Evolutionary conservation across 805 yeast genomes (phyloP), one percentile per base, ranked within the genome.

Genomic region (Cyberlindnera euphorbiae): DNA sequence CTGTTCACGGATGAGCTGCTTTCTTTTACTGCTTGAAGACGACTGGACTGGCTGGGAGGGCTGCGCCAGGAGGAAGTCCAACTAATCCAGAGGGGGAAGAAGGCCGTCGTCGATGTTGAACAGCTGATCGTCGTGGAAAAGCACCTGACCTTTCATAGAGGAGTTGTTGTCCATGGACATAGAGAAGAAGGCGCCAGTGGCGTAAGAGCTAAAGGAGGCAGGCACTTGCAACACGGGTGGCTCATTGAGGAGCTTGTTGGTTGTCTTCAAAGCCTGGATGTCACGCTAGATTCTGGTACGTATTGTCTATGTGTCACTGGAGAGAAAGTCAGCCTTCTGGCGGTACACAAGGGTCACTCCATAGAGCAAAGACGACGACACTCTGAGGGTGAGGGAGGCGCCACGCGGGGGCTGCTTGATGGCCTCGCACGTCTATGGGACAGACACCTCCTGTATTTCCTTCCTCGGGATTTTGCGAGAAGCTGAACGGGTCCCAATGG

Each of bases 271-370:
- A 3, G 36, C 31, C 21, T 36, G 31, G 8, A 53, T 17, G 13
- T 53, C 58, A 14, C 51, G 42, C 10, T 50, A 56, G 17, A 55
- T 26, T 16, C 51, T 45, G 4, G 56, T 44, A 23, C 54, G 46
- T 8, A 50, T 39, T 8, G 38, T 15, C 10, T 44, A 40, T 0
- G 52, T 38, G 34, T 55, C 59, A 22, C 33, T 49, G 44, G 62
- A 63, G 44, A 71, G 64, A 45, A 66, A 67, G 4, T 66, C 67
- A 0, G 71, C 64, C 49, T 78, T 73, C 18, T 70, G 68, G 38
- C 63, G 71, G 49, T 69, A 70, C 26, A 68, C 53, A 25, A 73
- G 39, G 1, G 75, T 58, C 5, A 72, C 58, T 1, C 79, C 79
- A 41, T 69, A 62, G 24, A 73, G 49, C 7, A 73, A 46, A 31